Base-by-base conservation (phyloP, 345 rosid species). In the Nephelium lappaceum region DNA sequence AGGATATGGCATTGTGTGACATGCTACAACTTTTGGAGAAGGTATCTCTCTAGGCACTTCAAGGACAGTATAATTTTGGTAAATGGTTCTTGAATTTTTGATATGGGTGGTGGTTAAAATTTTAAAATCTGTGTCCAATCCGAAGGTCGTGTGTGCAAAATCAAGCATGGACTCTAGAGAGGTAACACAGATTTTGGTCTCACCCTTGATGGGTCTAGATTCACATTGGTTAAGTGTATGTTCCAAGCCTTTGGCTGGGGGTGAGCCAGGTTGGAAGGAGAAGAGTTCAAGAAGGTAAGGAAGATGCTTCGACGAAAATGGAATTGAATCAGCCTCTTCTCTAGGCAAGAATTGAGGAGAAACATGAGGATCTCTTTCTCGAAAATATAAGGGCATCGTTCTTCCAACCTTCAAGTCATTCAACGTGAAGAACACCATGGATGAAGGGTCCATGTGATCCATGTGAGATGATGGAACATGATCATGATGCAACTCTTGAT, bases 121-220 rank as follows among this genome's bases (percentile, higher is more conserved):
- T 38, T 61, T 49, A 75, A 86, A 78, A 5, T 31, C 11, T 2
- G 77, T 55, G 1, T 45, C 67, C 1, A 16, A 72, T 24, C 87
- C 88, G 15, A 89, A 72, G 45, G 69, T 25, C 11, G 62, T 27
- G 25, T 23, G 83, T 9, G 73, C 84, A 51, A 77, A 88, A 41
- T 81, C 92, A 24, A 84, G 83, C 91, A 83, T 81, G 74, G 91
- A 83, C 69, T 90, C 89, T 4, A 86, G 61, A 14, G 92, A 88
- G 27, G 89, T 87, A 0, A 86, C 84, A 18, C 91, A 90, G 25
- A 58, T 23, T 69, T 87, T 86, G 67, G 75, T 81, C 77, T 90
- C 92, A 11, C 86, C 86, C 43, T 73, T 65, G 25, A 90, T 81
- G 25, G 89, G 82, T 10, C 71, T 1, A 0, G 62, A 2, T 41